Percentiles rank a stretch among this genome's conserved stretches.
phyloP scores from a whole-genome alignment of 2,329 filamentous ascomycete species.

The Phyllosticta citrichinensis region DNA sequence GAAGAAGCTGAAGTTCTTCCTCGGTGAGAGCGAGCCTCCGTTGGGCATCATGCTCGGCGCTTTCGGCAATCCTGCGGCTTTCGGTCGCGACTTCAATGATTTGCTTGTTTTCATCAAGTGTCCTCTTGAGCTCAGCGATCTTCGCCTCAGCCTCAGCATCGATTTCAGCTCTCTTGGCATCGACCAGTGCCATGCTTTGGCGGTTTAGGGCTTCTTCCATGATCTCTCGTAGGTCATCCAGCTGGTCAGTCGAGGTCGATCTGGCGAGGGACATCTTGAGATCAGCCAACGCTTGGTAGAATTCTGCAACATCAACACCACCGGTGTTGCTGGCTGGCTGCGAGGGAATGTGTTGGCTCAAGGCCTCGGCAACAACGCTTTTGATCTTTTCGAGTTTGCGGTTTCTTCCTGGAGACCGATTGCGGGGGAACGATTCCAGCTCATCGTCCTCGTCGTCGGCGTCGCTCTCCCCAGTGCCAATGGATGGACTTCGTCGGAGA shows the following conservation, averaged over 20 bases:
- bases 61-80: conserved; percentile 32
- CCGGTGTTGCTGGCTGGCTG: not conserved
- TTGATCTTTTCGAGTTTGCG: conserved; percentile 72
- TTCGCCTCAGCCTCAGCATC: conserved; percentile 24
- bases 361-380: conserved; percentile 48
- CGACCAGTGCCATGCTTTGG: conserved; percentile 21
- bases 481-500: conserved; percentile 56
- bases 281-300: conserved; percentile 38
- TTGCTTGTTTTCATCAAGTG: conserved; percentile 24
- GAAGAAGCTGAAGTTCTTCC: conserved; percentile 37
- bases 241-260: conserved; percentile 34
- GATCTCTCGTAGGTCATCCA: conserved; percentile 32
- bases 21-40: conserved; percentile 39
- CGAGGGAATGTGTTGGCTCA: not conserved
- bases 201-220: conserved; percentile 28
- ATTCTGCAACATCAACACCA: conserved; percentile 27
- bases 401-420: conserved; percentile 68
- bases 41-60: conserved; percentile 34
- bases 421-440: conserved; percentile 47
- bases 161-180: conserved; percentile 21
- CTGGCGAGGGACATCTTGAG: conserved; percentile 39
- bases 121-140: conserved; percentile 26
- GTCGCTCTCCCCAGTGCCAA: conserved; percentile 70
- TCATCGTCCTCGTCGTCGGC: conserved; percentile 90
- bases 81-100: conserved; percentile 32